Evolutionary conservation across 179 eudicot species (phyloP), one percentile per base, ranked within the genome.

Genomic region (Silene noctiflora): DNA sequence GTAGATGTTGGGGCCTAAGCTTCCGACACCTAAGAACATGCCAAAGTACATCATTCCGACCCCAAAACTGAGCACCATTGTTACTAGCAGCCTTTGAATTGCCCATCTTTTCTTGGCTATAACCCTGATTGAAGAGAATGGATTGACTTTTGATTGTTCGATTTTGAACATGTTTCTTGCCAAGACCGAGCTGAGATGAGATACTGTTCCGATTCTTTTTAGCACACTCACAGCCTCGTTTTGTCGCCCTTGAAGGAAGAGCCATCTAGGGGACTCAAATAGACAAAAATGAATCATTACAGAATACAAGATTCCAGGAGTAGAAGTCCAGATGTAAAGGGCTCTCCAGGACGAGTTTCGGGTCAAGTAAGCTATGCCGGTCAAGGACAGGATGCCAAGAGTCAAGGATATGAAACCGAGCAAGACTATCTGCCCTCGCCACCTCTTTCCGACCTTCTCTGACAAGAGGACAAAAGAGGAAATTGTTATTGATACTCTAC

Each of bases 31-130:
- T 62, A 77, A 69, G 25, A 81, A 61, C 75, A 73, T 77, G 21
- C 83, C 83, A 11, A 58, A 77, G 61, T 81, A 81, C 77, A 77
- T 77, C 59, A 81, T 66, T 61, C 83, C 83, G 20, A 73, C 74
- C 1, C 83, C 83, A 17, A 81, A 81, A 48, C 83, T 81, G 10
- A 81, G 77, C 24, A 73, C 42, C 78, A 77, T 77, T 1, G 77
- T 10, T n/a, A 74, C 72, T 24, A 67, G 31, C 25, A 81, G 55
- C 59, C 80, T 72, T 12, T 21, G 75, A 61, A 73, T 7, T 17
- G 83, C 80, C 83, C 83, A 81, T 73, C 44, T 72, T 73, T 31
- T 81, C 77, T 44, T 67, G 44, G 72, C n/a, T 62, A 81, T 60
- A 67, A 76, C 6, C 64, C 31, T 60, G 24, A 76, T 2, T 27